A percentile compares a stretch with the other conserved stretches of the same genome.
Conservation (phyloP, 345 rosid genomes). For the Salix koriyanagi region DNA sequence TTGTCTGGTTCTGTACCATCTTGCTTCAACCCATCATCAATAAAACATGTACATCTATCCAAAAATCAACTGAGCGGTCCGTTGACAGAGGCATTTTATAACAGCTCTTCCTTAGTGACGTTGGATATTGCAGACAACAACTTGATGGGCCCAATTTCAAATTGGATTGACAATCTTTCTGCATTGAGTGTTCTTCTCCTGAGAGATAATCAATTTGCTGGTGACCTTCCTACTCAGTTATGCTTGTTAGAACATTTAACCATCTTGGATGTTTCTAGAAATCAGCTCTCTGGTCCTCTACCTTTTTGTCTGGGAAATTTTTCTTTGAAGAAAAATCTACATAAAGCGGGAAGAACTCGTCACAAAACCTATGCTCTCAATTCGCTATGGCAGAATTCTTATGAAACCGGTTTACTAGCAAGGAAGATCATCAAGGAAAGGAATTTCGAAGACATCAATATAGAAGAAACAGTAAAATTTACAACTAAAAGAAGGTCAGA, state of each 20-base stretch:
- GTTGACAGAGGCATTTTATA: background rate
- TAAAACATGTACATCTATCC: background rate
- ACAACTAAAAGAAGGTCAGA: too few species aligned
- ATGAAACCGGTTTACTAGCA: too few species aligned
- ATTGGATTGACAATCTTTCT: background rate
- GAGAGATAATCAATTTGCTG: slow-evolving; percentile 11
- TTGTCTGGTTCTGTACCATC: background rate
- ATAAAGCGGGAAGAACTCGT: too few species aligned
- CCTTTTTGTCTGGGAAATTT: too few species aligned
- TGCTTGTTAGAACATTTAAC: slow-evolving; percentile 1
- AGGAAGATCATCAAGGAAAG: too few species aligned
- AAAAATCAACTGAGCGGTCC: slow-evolving; percentile 1
- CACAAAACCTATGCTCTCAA: too few species aligned
- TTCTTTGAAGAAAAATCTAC: too few species aligned
- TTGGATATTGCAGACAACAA: slow-evolving; percentile 15
- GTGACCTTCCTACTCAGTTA: slow-evolving; percentile 5
- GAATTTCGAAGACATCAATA: too few species aligned
- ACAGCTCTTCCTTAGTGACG: background rate
- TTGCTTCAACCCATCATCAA: background rate
- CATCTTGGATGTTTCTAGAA: slow-evolving; percentile 18
- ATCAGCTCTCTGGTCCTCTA: background rate
- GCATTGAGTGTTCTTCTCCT: slow-evolving; percentile 17
- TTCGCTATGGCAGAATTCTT: too few species aligned
- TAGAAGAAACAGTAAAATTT: too few species aligned
- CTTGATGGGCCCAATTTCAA: slow-evolving; percentile 10